Percentiles rank a stretch among this genome's conserved stretches.
phyloP scores from a whole-genome alignment of 306 rosid species.

The Castanea mollissima region DNA sequence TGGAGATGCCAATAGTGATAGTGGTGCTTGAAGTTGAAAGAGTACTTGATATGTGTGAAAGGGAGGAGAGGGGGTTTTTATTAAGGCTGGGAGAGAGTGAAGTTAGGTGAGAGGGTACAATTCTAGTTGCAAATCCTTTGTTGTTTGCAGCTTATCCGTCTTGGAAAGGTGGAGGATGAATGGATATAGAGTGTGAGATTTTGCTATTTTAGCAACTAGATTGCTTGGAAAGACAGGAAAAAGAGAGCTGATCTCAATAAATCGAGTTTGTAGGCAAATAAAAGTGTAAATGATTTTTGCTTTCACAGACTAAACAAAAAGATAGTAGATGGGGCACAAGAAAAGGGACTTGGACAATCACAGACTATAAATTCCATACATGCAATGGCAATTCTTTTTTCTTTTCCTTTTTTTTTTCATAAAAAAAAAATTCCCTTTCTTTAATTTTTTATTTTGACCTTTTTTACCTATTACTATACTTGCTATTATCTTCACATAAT shows the following conservation, averaged over 20 bases:
- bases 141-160: slow-evolving; percentile 22
- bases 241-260: slow-evolving; percentile 22
- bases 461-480: no score
- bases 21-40: slow-evolving; percentile 7
- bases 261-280: slow-evolving; percentile 23
- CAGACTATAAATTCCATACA: no score
- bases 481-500: no score
- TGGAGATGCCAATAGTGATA: neutral
- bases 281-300: neutral
- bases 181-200: slow-evolving; percentile 29
- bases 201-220: slow-evolving; percentile 10
- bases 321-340: neutral
- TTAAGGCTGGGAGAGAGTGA: slow-evolving; percentile 21
- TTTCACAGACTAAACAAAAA: neutral
- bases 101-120: slow-evolving; percentile 25
- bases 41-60: slow-evolving; percentile 24
- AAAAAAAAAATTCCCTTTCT: no score
- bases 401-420: no score
- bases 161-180: slow-evolving; percentile 28
- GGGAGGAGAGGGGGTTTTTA: slow-evolving; percentile 14
- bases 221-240: slow-evolving; percentile 31
- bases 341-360: no score
- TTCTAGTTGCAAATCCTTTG: slow-evolving; percentile 25
- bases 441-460: no score
- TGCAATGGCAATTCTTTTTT: no score